Evolutionary conservation across 1,284 basidiomycete species (phyloP), one percentile per base, ranked within the genome.

Genomic region (Trichosporon ovoides): DNA sequence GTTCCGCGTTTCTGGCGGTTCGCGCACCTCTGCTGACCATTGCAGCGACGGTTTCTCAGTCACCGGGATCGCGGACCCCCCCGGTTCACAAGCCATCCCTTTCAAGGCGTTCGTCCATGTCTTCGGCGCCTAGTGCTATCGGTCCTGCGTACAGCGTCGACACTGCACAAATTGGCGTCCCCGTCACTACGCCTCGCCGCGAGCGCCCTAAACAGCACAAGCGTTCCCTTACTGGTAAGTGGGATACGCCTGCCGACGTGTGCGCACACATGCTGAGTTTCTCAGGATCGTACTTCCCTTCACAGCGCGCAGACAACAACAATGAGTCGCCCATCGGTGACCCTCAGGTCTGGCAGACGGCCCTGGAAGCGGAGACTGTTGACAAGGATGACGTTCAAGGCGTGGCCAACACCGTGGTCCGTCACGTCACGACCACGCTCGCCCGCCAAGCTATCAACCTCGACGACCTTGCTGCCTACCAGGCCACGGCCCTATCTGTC

Each of bases 371-470:
- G 6, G 58, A 69, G 37, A 61, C 66, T 7, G 65, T 73, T 38
- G 70, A 70, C 51, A 60, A 64, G 50, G 68, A 72, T 7, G 68
- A 73, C 56, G 80, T 85, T 10, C 78, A 81, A 28, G 79, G 81
- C n/a, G 85, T 92, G 70, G 86, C 88, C 20, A 86, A 83, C 58
- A 71, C 84, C n/a, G 81, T 94, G 67, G 88, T 93, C 37, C 83
- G 85, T 68, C 89, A 93, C 72, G 71, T 92, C 52, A 88, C 91
- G 67, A 91, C 90, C 0, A 88, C 89, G 12, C 81, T 96, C 54
- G 90, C 90, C 10, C 85, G 91, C 56, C 89, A 91, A 73, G 84
- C 91, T 1, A 87, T 87, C 81, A 95, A 91, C 72, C 79, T 94
- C 55, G 90, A 92, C 74, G 81, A 87, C 70, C 61, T 88, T 31